Evolutionary conservation across 352 stramenopile species (phyloP).

Genomic region (Phytophthora fragariaefolia): DNA sequence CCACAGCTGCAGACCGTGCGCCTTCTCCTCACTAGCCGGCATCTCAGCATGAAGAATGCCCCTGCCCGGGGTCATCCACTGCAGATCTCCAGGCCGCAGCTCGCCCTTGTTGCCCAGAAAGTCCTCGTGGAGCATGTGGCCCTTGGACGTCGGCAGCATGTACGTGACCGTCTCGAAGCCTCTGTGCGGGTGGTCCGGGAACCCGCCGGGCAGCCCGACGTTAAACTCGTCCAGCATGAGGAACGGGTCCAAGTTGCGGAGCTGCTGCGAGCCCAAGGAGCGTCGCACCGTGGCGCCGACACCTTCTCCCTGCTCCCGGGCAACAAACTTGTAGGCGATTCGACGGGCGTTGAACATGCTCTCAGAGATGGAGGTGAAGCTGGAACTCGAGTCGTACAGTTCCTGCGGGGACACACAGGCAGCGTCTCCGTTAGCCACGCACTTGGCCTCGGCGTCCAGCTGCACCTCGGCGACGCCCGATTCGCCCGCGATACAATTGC

Average conservation of each 20-base stretch:
- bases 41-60: slow-evolving; percentile 67
- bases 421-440: slow-evolving; percentile 34
- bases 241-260: slow-evolving; percentile 61
- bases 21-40: slow-evolving; percentile 39
- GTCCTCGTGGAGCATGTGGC: slow-evolving; percentile 1
- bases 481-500: neutral
- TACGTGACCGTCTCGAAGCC: slow-evolving; percentile 50
- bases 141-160: slow-evolving; percentile 54
- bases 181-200: slow-evolving; percentile 91
- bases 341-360: slow-evolving; percentile 42
- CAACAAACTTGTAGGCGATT: slow-evolving; percentile 63
- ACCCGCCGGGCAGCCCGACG: slow-evolving; percentile 72
- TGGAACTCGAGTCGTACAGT: slow-evolving; percentile 1
- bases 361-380: slow-evolving; percentile 10
- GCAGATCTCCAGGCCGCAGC: slow-evolving; percentile 1
- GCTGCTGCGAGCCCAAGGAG: slow-evolving; percentile 57
- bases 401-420: slow-evolving; percentile 27
- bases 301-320: slow-evolving; percentile 59
- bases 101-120: slow-evolving; percentile 3
- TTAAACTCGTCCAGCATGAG: slow-evolving; percentile 71
- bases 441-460: slow-evolving; percentile 24
- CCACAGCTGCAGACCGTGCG: slow-evolving; percentile 60
- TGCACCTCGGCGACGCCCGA: slow-evolving; percentile 14
- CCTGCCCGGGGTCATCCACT: slow-evolving; percentile 42
- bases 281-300: slow-evolving; percentile 61